Evolutionary conservation across 1,139 yeast genomes (phyloP).

Genomic region (Saccharomyces hybrid): DNA sequence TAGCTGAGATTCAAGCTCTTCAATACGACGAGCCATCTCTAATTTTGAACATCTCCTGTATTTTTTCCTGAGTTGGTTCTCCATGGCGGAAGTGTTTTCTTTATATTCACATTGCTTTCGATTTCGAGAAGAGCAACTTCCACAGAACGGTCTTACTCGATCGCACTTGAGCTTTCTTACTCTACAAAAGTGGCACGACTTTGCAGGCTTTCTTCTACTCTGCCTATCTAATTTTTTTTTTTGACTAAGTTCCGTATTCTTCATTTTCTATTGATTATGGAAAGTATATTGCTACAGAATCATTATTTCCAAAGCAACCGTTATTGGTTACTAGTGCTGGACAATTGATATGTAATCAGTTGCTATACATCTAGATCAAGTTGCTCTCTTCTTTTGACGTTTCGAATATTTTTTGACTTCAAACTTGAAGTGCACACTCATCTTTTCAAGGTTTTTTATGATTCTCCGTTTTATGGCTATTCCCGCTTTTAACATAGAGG

Average conservation of each 20-base stretch:
- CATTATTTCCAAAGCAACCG: background rate
- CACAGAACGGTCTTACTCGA: slow-evolving; percentile 3
- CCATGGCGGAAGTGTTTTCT: background rate
- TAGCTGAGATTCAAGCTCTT: slow-evolving; percentile 2
- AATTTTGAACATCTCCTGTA: slow-evolving; percentile 1
- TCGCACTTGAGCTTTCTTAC: slow-evolving; percentile 5
- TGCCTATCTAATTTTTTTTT: background rate
- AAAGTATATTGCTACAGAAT: background rate
- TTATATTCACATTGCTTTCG: background rate
- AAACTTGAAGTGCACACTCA: background rate
- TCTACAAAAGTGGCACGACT: slow-evolving; percentile 5
- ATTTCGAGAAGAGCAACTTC: background rate
- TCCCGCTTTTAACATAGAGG: background rate
- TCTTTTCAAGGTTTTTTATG: background rate
- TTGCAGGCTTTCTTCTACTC: slow-evolving; percentile 4
- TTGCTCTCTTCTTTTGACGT: background rate
- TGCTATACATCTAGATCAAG: background rate
- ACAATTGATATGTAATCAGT: background rate
- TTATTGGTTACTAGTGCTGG: background rate
- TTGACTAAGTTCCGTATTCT: background rate
- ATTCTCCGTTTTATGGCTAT: background rate
- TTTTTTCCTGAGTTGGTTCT: background rate
- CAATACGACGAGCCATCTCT: slow-evolving; percentile 2
- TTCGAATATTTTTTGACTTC: background rate
- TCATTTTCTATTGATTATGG: background rate